Evolutionary conservation across 805 yeast genomes (phyloP).

Genomic region (Tetrapisispora arboricola): DNA sequence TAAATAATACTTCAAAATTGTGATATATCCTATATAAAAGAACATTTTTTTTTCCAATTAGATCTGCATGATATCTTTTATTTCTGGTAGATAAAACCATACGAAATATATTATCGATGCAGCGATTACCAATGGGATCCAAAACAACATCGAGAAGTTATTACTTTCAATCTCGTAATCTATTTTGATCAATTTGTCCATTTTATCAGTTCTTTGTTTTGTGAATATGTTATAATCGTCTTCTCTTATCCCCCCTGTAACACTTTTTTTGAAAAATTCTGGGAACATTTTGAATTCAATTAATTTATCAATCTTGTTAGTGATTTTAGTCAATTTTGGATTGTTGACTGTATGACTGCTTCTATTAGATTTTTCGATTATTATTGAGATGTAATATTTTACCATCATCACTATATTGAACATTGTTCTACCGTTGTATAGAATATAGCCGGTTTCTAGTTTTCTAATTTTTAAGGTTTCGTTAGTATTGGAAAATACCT

Average conservation of each 20-base stretch:
- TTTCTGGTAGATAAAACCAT: not conserved
- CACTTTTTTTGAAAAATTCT: slow-evolving; percentile 28
- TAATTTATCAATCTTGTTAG: slow-evolving; percentile 73
- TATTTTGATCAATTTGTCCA: slow-evolving; percentile 27
- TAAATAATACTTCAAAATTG: no score
- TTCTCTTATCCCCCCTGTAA: slow-evolving; percentile 36
- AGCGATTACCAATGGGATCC: not conserved
- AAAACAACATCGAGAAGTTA: not conserved
- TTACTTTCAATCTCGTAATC: slow-evolving; percentile 1
- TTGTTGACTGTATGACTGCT: slow-evolving; percentile 44
- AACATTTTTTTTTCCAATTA: no score
- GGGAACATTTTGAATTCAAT: slow-evolving; percentile 1
- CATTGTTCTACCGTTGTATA: slow-evolving; percentile 62
- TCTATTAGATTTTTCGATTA: slow-evolving; percentile 60
- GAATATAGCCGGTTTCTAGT: slow-evolving; percentile 73
- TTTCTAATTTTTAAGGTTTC: slow-evolving; percentile 64
- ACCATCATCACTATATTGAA: slow-evolving; percentile 70
- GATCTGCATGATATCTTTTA: no score
- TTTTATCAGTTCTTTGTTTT: slow-evolving; percentile 30
- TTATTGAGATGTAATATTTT: slow-evolving; percentile 57
- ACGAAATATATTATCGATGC: not conserved
- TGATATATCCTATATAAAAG: no score
- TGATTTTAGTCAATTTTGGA: slow-evolving; percentile 43
- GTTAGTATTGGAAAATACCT: slow-evolving; percentile 52
- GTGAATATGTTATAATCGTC: slow-evolving; percentile 33